Base-by-base conservation (phyloP, 257 asterid species). In the Echium plantagineum region DNA sequence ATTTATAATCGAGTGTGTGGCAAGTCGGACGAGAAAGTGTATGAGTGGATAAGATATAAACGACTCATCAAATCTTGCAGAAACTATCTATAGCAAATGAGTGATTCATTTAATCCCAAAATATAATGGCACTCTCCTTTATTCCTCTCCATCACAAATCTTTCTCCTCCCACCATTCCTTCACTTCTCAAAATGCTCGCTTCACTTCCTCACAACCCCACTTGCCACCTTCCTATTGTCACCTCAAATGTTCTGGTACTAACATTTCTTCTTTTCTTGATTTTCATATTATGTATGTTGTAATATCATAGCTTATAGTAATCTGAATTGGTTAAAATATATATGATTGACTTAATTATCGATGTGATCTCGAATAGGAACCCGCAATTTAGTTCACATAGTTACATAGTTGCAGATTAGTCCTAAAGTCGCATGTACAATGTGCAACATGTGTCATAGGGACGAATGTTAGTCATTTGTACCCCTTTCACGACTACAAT, bases 221-320 rank as follows among this genome's bases (percentile, higher is more conserved):
- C 48, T 59, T 68, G 71, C 68, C 76, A 55, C 56, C 60, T 64
- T 20, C 73, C 79, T 6, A 22, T 72, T 42, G 49, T 61, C 85
- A 49, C 18, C 69, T 84, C 28, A 80, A 65, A 64, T 86, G 85
- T 61, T 82, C 82, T 22, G 80, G 97, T 89, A 72, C 77, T 62
- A 2, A 55, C 54, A 1, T 31, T 46, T 64, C 38, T 35, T 35
- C 2, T 7, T 35, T 64, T 22, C 6, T 42, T 19, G n/a, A 21
- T 16, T 17, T n/a, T 51, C 2, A 48, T 8, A 59, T 35, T 52
- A 8, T 7, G 15, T 59, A 52, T 2, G 54, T 22, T 10, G 3
- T 13, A 26, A 21, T 17, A 51, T 22, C 1, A 16, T 8, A 54
- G 2, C 1, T 5, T 9, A 13, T 15, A 2, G 7, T 17, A 15